A percentile compares a stretch with the other conserved stretches of the same genome.
Conservation (phyloP, 306 rosid species). For the Albizia julibrissin region DNA sequence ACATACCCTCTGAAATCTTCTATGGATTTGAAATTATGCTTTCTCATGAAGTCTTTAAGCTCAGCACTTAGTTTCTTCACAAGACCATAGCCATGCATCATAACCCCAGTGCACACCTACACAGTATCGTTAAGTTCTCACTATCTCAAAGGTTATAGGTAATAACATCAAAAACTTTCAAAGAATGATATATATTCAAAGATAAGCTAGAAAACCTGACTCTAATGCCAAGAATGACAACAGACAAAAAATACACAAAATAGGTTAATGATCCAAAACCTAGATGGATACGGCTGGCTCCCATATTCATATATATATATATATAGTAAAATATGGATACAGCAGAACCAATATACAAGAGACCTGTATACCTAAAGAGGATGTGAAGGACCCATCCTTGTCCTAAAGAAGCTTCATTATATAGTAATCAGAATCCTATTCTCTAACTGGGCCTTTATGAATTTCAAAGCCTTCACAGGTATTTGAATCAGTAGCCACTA, state of each 20-base stretch:
- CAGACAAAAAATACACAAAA: neutral
- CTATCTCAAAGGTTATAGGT: neutral
- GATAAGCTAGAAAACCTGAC: neutral
- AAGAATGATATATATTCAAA: neutral
- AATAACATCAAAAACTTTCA: neutral
- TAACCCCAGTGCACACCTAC: conserved; percentile 97
- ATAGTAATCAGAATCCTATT: too few species aligned
- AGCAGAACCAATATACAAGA: neutral
- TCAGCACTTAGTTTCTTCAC: conserved; percentile 84
- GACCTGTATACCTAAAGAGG: neutral
- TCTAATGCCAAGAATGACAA: too few species aligned
- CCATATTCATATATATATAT: neutral
- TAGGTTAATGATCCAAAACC: neutral
- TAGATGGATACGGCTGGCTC: neutral
- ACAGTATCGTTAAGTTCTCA: neutral
- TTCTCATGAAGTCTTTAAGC: conserved; percentile 85
- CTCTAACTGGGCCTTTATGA: neutral
- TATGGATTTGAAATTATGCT: conserved; percentile 77
- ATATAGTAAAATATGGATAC: neutral
- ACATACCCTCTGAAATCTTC: conserved; percentile 95
- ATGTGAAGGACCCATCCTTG: neutral
- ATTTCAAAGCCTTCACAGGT: neutral
- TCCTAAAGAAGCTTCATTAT: neutral
- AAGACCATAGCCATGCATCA: conserved; percentile 97
- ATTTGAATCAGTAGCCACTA: neutral